Evolutionary conservation across 345 rosid species (phyloP), one percentile per base, ranked within the genome.

Genomic region (Gossypium thurberi): DNA sequence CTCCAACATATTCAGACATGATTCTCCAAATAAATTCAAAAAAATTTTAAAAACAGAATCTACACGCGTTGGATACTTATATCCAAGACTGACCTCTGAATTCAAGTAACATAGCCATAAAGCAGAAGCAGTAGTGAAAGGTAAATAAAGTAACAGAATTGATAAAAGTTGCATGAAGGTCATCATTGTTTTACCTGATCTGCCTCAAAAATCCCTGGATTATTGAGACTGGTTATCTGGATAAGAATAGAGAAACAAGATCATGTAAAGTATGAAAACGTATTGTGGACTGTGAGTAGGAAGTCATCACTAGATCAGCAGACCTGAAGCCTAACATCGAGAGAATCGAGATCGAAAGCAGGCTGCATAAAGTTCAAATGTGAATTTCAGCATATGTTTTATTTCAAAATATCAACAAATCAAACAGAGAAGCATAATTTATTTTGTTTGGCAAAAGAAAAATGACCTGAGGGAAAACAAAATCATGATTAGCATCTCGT

Each of bases 381-480:
- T 20, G 23, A 59, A 65, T 61, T 25, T 74, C 42, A 80, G 50
- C 51, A 62, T 37, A 51, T 33, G 56, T 21, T 6, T 26, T 20
- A 37, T 62, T 48, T 20, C 42, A 52, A 76, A 57, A 51, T 20
- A 42, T 50, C 61, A 33, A 64, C 25, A 71, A 44, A 72, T 18
- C 69, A 44, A 66, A 37, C 33, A 28, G 42, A 50, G 40, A 77
- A 71, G 46, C 13, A 9, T 1, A 13, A 7, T 20, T 61, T 15
- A 73, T 50, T 21, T 9, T 13, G 57, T 26, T 33, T 43, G 59
- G 37, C 53, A 58, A 18, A 50, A 78, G 59, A 57, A 57, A 57
- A 65, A 63, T 85, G 71, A 94, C 98, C 98, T 94, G 99, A 69
- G 98, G 99, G 86, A 89, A 95, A 81, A 95, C 88, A 65, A 85